Conservation (phyloP, 257 asterid species). For the Striga asiatica region DNA sequence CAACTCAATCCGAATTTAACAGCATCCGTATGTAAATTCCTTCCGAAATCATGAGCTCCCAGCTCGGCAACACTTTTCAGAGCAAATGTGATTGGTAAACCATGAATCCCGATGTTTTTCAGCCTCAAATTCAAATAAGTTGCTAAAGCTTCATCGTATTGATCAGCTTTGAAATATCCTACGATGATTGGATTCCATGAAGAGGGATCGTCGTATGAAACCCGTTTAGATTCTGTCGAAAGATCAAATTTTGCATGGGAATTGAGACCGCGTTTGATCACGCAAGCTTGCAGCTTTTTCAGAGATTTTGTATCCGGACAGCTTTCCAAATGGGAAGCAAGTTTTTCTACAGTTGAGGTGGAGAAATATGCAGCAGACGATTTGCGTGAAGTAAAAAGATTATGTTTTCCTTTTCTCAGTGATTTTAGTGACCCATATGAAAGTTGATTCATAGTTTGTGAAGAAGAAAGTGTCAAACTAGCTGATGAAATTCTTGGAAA, state of each 20-base stretch:
- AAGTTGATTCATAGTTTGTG: slow-evolving; percentile 22
- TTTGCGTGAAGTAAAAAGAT: background rate
- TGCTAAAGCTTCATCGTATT: slow-evolving; percentile 25
- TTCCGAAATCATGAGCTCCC: slow-evolving; percentile 33
- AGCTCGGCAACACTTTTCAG: slow-evolving; percentile 39
- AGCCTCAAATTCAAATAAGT: slow-evolving; percentile 26
- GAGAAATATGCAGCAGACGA: background rate
- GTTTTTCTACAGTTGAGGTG: background rate
- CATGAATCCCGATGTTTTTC: slow-evolving; percentile 21
- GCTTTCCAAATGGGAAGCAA: slow-evolving; percentile 25
- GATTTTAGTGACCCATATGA: slow-evolving; percentile 6
- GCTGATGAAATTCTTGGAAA: background rate
- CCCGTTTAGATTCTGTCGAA: slow-evolving; percentile 33
- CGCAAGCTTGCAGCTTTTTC: slow-evolving; percentile 35
- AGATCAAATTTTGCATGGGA: slow-evolving; percentile 26
- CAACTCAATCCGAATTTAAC: slow-evolving; percentile 35
- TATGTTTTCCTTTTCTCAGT: background rate
- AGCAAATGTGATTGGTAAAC: slow-evolving; percentile 32
- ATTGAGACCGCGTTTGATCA: slow-evolving; percentile 29
- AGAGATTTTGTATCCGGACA: slow-evolving; percentile 21
- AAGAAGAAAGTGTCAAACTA: background rate
- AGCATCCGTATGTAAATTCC: slow-evolving; percentile 33
- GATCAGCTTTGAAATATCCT: slow-evolving; percentile 31
- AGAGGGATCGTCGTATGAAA: slow-evolving; percentile 17
- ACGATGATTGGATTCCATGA: slow-evolving; percentile 36